A percentile compares a stretch with the other conserved stretches of the same genome.
phyloP scores from a whole-genome alignment of 1,139 yeast species.

The Kodamaea sp. region DNA sequence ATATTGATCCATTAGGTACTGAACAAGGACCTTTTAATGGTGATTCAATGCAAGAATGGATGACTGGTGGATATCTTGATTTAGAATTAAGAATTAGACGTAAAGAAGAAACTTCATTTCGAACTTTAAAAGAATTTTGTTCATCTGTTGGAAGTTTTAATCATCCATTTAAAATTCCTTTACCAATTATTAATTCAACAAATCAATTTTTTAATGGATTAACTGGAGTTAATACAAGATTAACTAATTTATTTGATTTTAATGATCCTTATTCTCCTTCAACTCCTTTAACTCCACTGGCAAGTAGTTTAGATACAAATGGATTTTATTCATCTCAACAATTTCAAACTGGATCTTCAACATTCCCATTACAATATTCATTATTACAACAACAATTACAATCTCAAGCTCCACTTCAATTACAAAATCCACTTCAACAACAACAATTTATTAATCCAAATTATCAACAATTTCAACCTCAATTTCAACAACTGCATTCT shows the following conservation, averaged over 20 bases:
- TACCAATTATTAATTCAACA: constrained; percentile 13
- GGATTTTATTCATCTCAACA: constrained; percentile 5
- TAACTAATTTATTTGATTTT: constrained; percentile 28
- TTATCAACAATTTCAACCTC: constrained; percentile 16
- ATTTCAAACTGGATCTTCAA: constrained; percentile 12
- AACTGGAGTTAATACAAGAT: constrained; percentile 26
- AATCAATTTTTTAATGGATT: constrained; percentile 8
- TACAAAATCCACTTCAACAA: constrained; percentile 6
- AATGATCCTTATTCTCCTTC: constrained; percentile 23
- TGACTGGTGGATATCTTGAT: constrained; percentile 56
- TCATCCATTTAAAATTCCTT: constrained; percentile 62
- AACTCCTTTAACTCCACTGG: constrained; percentile 13
- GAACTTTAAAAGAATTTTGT: constrained; percentile 45
- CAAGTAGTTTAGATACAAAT: constrained; percentile 10
- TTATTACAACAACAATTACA: constrained; percentile 34
- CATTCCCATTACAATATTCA: constrained; percentile 23
- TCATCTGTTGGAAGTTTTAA: constrained; percentile 43
- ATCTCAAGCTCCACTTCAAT: constrained; percentile 15
- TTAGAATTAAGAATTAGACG: constrained; percentile 57
- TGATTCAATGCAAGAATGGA: constrained; percentile 76
- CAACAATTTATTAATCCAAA: constrained; percentile 13
- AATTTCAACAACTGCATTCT: background rate
- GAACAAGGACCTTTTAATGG: constrained; percentile 85
- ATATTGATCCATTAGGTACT: constrained; percentile 64
- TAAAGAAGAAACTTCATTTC: constrained; percentile 39